phyloP scores from a whole-genome alignment of 129 eudicot genomes.

The Arctium lappa region DNA sequence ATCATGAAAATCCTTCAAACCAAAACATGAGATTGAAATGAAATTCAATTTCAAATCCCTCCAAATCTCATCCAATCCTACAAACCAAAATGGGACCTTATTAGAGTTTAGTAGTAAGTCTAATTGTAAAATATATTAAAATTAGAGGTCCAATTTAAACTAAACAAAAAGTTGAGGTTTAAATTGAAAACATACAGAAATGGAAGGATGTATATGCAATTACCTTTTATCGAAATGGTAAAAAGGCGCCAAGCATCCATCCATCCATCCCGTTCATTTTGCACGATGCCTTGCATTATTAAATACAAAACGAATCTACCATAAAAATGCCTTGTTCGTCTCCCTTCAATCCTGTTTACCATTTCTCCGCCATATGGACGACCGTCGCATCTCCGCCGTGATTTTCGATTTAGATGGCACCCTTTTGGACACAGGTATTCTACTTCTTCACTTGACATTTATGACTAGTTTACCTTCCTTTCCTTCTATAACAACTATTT shows the following conservation, averaged over 20 bases:
- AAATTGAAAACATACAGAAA: background rate
- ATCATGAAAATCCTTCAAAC: too few relatives aligned
- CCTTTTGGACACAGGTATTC: constrained; percentile 64
- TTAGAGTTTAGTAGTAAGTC: too few relatives aligned
- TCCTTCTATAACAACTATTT: background rate
- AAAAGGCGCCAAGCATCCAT: background rate
- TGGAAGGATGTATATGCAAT: background rate
- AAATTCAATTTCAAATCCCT: too few relatives aligned
- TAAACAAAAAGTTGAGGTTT: background rate
- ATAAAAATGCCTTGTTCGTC: background rate
- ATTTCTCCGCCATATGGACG: constrained; percentile 11
- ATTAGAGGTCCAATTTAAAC: background rate
- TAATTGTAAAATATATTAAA: too few relatives aligned
- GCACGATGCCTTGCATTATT: background rate
- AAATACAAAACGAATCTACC: background rate
- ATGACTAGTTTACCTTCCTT: background rate
- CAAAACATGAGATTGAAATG: too few relatives aligned
- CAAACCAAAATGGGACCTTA: too few relatives aligned
- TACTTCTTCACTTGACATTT: background rate
- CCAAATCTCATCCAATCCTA: too few relatives aligned
- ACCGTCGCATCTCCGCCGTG: constrained; percentile 42
- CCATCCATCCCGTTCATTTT: background rate
- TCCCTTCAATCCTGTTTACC: background rate
- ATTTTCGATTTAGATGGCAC: constrained; percentile 81
- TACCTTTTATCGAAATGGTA: background rate